A percentile compares a stretch with the other conserved stretches of the same genome.
phyloP scores from a whole-genome alignment of 2,329 filamentous ascomycete genomes.

The Plenodomus tracheiphilus region DNA sequence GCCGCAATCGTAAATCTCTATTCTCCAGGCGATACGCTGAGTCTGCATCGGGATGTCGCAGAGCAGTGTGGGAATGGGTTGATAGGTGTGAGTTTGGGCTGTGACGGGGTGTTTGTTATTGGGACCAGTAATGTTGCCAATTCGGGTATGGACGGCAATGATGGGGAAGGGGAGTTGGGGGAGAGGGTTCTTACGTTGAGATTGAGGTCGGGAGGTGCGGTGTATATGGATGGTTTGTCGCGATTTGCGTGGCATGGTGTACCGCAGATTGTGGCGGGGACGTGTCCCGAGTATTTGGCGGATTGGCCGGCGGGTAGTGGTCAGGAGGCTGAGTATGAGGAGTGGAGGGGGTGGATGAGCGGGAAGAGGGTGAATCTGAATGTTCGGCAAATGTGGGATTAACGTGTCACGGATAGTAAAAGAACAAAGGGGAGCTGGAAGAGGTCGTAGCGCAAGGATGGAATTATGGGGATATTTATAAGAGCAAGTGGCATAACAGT shows the following conservation, averaged over 20 bases:
- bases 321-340: slow-evolving; percentile 55
- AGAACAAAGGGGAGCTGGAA: too few relatives aligned
- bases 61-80: slow-evolving; percentile 79
- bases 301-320: slow-evolving; percentile 69
- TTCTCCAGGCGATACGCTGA: slow-evolving; percentile 85
- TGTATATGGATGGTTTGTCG: slow-evolving; percentile 83
- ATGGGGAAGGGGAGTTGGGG: slow-evolving; percentile 12
- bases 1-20: slow-evolving; percentile 96
- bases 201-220: slow-evolving; percentile 80
- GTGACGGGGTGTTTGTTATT: slow-evolving; percentile 86
- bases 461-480: neutral
- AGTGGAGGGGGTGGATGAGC: slow-evolving; percentile 86
- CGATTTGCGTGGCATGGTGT: slow-evolving; percentile 96
- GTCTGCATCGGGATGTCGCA: slow-evolving; percentile 91
- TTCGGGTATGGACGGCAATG: neutral
- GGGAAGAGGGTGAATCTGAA: slow-evolving; percentile 90
- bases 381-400: slow-evolving; percentile 80
- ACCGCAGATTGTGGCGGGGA: slow-evolving; percentile 78
- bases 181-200: slow-evolving; percentile 28
- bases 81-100: slow-evolving; percentile 85
- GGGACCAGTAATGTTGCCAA: slow-evolving; percentile 44
- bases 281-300: slow-evolving; percentile 74
- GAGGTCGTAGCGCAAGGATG: neutral
- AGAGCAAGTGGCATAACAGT: neutral
- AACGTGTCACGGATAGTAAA: neutral